Base-by-base conservation (phyloP, 2,329 filamentous ascomycete genomes). In the Aspergillus pseudotamarii region DNA sequence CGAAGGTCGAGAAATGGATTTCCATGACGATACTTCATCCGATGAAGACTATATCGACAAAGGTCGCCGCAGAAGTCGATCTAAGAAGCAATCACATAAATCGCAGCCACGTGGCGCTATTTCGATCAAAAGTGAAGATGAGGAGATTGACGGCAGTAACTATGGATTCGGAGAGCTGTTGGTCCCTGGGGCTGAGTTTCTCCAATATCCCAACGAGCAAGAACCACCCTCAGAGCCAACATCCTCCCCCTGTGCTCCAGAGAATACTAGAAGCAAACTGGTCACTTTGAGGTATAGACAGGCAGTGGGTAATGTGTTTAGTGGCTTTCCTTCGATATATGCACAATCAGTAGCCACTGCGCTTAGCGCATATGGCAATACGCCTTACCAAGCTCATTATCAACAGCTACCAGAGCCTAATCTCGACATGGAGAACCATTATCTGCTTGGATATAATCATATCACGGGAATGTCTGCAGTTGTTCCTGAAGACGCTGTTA, bases 101-200 rank as follows among this genome's bases (percentile, higher is more conserved):
- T 16, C 43, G 4, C 41, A 21, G 4, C 19, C 4, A 16, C 46
- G 16, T 4, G 46, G 19, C 10, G 26, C 16, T 9, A 19, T 28
- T 28, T 26, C 11, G 8, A 50, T 16, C 14, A 32, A 23, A 21
- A 5, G 8, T 34, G 48, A 21, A n/a, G 9, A n/a, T 21, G 48
- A 32, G 8, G 32, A 55, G 11, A 16, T 16, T 2, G 51, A 41
- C 6, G 51, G 30, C 16, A 64, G 56, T 26, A 51, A 62, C 4
- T 55, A 60, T 5, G 54, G 45, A 50, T 30, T 53, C 9, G 62
- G 64, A 19, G 64, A 70, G 12, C 26, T 68, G 1, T 46, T 69
- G 38, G 63, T 65, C 3, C 57, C 66, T 32, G 65, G 64, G 6
- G 66, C 69, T n/a, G 54, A 57, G 0, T 69, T 70, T 6, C 64